Base-by-base conservation (phyloP, 2,329 filamentous ascomycete species). In the Sporothrix sp. region DNA sequence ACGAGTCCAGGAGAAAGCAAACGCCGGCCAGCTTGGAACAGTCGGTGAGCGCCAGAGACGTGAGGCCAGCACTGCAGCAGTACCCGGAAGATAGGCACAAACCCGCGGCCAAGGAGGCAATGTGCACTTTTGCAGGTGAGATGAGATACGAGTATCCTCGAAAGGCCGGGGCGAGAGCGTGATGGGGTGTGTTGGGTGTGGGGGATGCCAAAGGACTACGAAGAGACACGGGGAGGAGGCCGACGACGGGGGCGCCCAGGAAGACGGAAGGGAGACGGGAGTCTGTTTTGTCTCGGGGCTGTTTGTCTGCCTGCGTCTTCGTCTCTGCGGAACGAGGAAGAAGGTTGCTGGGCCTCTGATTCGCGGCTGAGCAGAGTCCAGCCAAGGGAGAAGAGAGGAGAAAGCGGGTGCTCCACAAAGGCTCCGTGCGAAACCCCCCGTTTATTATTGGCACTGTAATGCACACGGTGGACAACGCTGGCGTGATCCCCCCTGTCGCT, bases 181-280 rank as follows among this genome's bases (percentile, higher is more conserved):
- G 43, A 7, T 35, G 43, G 25, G 10, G 42, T 25, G 23, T 20
- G 16, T 21, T n/a, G 36, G 18, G 43, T 27, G 43, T 46, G 43
- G 43, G 44, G 33, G 33, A 47, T 37, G n/a, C 21, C 32, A 47
- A 47, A 30, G 44, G 40, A 27, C 2, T 3, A 25, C 18, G n/a
- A 16, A 20, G 16, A 10, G 21, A 28, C 5, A 21, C 8, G 28
- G 21, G 16, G 25, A 39, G 9, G 20, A 51, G 25, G 28, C 39
- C 18, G 9, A 20, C 20, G 18, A 30, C 14, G 33, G 43, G 43
- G 30, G 43, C 21, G 43, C 14, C 20, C 30, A 35, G 18, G 18
- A 44, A 30, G 43, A 45, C 43, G 43, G 43, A 45, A 45, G 30
- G 43, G 43, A 45, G 20, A 45, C 35, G 43, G n/a, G 43, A 45